Evolutionary conservation across 2,329 filamentous ascomycete species (phyloP).

Genomic region (Curvularia hawaiiensis): DNA sequence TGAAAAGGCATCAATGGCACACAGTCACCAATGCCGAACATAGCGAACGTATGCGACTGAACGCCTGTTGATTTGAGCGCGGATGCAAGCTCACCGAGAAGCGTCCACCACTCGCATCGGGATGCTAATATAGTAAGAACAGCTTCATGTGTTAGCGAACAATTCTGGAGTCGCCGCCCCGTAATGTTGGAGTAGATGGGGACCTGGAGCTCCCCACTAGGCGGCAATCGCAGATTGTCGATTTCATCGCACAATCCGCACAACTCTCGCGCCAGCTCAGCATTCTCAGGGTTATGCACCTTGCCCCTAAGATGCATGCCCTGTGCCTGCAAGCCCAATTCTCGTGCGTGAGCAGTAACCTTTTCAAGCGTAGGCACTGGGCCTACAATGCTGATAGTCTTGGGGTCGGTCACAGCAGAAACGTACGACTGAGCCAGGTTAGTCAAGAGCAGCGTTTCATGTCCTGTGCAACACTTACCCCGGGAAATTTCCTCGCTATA

Average conservation of each 20-base stretch:
- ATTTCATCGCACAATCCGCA: constrained; percentile 11
- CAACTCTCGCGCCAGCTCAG: constrained; percentile 19
- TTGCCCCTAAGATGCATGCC: constrained; percentile 28
- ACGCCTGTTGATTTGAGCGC: constrained; percentile 15
- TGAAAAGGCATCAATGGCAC: constrained; percentile 25
- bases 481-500: constrained; percentile 20
- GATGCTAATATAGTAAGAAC: constrained; percentile 26
- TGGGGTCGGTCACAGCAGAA: constrained; percentile 33
- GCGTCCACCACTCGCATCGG: constrained; percentile 29
- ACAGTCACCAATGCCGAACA: constrained; percentile 31
- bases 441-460: neutral
- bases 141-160: constrained; percentile 16
- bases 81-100: constrained; percentile 25
- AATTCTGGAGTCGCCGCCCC: constrained; percentile 10
- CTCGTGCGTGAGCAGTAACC: constrained; percentile 14
- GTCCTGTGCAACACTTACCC: constrained; percentile 16
- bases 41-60: constrained; percentile 20
- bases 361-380: constrained; percentile 15
- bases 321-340: constrained; percentile 18
- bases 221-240: constrained; percentile 17
- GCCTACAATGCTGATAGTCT: constrained; percentile 31
- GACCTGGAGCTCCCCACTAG: constrained; percentile 15
- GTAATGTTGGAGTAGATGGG: constrained; percentile 24
- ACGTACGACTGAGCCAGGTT: constrained; percentile 17
- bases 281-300: constrained; percentile 32